Base-by-base conservation (phyloP, 2,329 filamentous ascomycete genomes). In the Xylariaceae sp. region DNA sequence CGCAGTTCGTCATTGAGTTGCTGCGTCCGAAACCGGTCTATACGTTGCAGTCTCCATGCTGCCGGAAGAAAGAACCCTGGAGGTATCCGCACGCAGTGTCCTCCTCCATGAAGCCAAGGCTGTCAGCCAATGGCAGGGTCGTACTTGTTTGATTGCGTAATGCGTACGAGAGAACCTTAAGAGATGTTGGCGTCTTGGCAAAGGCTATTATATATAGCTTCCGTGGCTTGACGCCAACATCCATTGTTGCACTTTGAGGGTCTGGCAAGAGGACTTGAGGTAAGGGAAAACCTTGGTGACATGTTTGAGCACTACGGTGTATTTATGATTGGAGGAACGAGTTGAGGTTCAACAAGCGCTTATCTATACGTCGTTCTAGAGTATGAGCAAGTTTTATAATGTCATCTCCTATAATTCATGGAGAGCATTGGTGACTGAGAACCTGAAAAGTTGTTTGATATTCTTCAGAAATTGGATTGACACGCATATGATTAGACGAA, bases 21-120 rank as follows among this genome's bases (percentile, higher is more conserved):
- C 40, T 23, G 28, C 47, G 36, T 61, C 58, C 58, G 58, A 61
- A 19, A 58, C 43, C 58, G 58, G 58, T 52, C 51, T 49, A 31
- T 45, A 23, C 41, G 55, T 61, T 56, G 44, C 55, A 58, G 43
- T 41, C 58, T 44, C 58, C 31, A 43, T 44, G 19, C 43, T 41
- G 54, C 54, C 50, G 53, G 21, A 50, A 47, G 47, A 44, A 41
- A n/a, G 23, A 44, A 3, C 58, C 58, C 51, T 51, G 36, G 33
- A 9, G 39, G 51, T 52, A 58, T 53, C 58, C 58, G 51, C 55
- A 39, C 39, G 29, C 43, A 55, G 50, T 54, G 39, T 49, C 50
- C 50, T 61, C 50, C 55, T 58, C 51, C 47, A 61, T 17, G 37
- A 61, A 41, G 51, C 34, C 43, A 26, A 46, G 31, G 28, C 29